Percentiles rank a stretch among this genome's conserved stretches.
These are phyloP conservation scores for Rhizophagus sp. DNA, from an alignment of 192 early-diverging fungal genomes.

Conservation along the genomic window DNA sequence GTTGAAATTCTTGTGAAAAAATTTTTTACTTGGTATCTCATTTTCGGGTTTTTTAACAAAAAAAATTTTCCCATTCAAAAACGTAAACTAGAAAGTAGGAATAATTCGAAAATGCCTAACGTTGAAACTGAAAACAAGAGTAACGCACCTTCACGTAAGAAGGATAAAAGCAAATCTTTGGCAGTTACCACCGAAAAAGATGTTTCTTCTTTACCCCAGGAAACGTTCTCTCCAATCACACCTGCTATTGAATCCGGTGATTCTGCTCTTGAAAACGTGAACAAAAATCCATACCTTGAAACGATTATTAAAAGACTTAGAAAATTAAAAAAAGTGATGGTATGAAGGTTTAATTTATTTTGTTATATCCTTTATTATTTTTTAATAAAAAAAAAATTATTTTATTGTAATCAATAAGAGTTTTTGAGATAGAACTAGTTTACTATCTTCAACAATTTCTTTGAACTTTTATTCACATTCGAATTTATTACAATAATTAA, in stretches of 20 bases:
- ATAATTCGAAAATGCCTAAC: constrained; percentile 3
- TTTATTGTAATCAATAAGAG: background rate
- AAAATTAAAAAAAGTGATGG: constrained; percentile 6
- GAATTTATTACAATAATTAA: background rate
- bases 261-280: constrained; percentile 6
- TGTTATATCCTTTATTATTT: background rate
- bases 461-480: background rate
- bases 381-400: no score
- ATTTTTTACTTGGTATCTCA: no score
- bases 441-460: background rate
- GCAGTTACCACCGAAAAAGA: constrained; percentile 3
- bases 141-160: background rate
- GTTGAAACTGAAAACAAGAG: background rate
- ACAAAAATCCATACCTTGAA: constrained; percentile 29
- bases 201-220: background rate
- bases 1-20: no score
- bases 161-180: constrained; percentile 7
- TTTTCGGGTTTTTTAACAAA: no score
- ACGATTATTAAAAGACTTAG: constrained; percentile 18
- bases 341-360: background rate
- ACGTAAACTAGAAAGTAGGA: background rate
- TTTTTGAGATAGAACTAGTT: background rate
- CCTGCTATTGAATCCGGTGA: background rate
- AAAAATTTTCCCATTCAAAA: background rate
- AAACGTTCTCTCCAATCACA: background rate